Conservation (phyloP, 495 filamentous ascomycete species). For the Penicillium pulvis region DNA sequence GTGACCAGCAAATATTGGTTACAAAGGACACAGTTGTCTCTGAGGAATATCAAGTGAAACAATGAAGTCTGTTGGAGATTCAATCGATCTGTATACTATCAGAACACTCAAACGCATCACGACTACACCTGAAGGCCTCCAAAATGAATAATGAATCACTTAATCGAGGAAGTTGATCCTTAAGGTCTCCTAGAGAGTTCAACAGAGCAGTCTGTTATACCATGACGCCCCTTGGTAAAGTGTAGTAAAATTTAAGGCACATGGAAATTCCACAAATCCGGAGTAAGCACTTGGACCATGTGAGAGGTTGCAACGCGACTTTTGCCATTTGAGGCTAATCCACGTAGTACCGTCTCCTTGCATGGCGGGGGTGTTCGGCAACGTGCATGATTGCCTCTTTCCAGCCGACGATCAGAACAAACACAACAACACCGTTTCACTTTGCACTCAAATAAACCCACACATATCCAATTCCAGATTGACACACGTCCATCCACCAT, state of each 20-base stretch:
- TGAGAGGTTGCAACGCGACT: neutral
- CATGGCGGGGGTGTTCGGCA: neutral
- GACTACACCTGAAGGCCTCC: too few species aligned
- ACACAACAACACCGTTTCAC: neutral
- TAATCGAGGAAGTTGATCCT: too few species aligned
- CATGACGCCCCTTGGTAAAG: too few species aligned
- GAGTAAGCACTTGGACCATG: neutral
- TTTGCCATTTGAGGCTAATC: neutral
- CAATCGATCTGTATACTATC: neutral
- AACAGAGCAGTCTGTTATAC: too few species aligned
- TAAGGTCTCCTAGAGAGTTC: too few species aligned
- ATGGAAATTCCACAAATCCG: neutral
- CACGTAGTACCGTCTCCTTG: neutral
- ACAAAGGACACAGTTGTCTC: slow-evolving; percentile 12
- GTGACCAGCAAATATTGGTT: slow-evolving; percentile 9
- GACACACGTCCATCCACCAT: slow-evolving; percentile 3
- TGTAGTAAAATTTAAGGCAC: neutral
- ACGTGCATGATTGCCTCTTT: neutral
- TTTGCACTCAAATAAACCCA: neutral
- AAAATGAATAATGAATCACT: too few species aligned
- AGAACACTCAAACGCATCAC: too few species aligned
- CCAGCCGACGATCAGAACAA: neutral
- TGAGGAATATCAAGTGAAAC: neutral
- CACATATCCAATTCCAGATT: neutral
- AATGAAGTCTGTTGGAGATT: too few species aligned